phyloP scores from a whole-genome alignment of 805 yeast genomes.

The Wickerhamomyces pijperi region DNA sequence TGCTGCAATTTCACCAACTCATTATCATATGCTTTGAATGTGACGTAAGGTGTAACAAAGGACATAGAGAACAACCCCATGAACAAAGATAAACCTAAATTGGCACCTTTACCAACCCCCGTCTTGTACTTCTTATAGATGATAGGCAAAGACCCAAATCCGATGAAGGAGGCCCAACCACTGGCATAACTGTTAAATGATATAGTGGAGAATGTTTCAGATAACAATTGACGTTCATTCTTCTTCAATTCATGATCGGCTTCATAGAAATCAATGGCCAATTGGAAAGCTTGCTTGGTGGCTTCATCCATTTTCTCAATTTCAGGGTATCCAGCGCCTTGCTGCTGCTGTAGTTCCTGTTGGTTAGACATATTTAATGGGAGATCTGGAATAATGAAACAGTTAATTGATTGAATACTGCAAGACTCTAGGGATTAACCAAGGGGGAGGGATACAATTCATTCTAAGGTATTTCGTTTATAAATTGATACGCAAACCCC shows the following conservation, averaged over 20 bases:
- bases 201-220: slow-evolving; percentile 26
- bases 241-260: slow-evolving; percentile 31
- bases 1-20: slow-evolving; percentile 21
- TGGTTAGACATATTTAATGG: too few species aligned
- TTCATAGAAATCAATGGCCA: slow-evolving; percentile 38
- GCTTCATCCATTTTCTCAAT: neutral
- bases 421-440: too few species aligned
- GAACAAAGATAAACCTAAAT: slow-evolving; percentile 28
- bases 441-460: too few species aligned
- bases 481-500: too few species aligned
- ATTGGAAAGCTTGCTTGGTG: slow-evolving; percentile 24
- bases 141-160: slow-evolving; percentile 33
- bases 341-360: too few species aligned
- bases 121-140: slow-evolving; percentile 23
- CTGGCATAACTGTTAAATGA: slow-evolving; percentile 23
- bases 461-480: too few species aligned
- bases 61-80: slow-evolving; percentile 31
- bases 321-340: too few species aligned
- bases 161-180: slow-evolving; percentile 30
- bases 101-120: slow-evolving; percentile 24
- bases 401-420: too few species aligned
- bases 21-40: slow-evolving; percentile 20
- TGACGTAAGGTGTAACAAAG: slow-evolving; percentile 21
- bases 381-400: too few species aligned
- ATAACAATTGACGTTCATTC: slow-evolving; percentile 30